Conservation (phyloP, 306 rosid genomes). For the Lathyrus tuberosus region DNA sequence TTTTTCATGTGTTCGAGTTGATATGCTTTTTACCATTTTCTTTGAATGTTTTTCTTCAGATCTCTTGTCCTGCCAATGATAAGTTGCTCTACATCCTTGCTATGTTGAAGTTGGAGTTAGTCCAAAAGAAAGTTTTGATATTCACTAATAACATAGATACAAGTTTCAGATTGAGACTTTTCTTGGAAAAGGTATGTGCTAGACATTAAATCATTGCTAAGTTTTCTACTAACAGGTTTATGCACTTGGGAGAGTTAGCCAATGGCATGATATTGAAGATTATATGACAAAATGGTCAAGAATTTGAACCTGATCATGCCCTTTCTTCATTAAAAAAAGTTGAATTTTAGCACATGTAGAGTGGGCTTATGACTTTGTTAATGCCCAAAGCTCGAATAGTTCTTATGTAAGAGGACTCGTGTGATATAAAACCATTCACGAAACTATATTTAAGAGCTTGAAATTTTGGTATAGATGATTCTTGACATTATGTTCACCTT, state of each 20-base stretch:
- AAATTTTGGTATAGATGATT: conserved; percentile 13
- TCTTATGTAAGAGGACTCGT: neutral
- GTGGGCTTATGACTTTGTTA: neutral
- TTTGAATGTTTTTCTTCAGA: conserved; percentile 50
- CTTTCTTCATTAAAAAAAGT: neutral
- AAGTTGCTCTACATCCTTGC: conserved; percentile 80
- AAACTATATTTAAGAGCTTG: conserved; percentile 9
- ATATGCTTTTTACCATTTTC: conserved; percentile 27
- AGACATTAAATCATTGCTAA: conserved; percentile 13
- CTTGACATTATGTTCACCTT: conserved; percentile 8
- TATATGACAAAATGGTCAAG: neutral
- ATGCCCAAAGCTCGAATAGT: neutral
- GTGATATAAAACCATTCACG: conserved; percentile 16
- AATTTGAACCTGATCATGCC: neutral
- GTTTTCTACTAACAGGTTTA: conserved; percentile 6
- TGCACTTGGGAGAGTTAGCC: neutral
- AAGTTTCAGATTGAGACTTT: conserved; percentile 82
- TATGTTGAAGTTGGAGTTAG: conserved; percentile 85
- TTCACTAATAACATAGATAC: conserved; percentile 82
- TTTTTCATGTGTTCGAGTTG: neutral
- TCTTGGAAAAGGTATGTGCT: conserved; percentile 79
- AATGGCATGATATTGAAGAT: neutral
- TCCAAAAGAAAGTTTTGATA: conserved; percentile 87
- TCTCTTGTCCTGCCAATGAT: conserved; percentile 67
- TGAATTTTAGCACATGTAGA: neutral